Evolutionary conservation across 2,329 filamentous ascomycete species (phyloP).

Genomic region (Cercospora sp.): DNA sequence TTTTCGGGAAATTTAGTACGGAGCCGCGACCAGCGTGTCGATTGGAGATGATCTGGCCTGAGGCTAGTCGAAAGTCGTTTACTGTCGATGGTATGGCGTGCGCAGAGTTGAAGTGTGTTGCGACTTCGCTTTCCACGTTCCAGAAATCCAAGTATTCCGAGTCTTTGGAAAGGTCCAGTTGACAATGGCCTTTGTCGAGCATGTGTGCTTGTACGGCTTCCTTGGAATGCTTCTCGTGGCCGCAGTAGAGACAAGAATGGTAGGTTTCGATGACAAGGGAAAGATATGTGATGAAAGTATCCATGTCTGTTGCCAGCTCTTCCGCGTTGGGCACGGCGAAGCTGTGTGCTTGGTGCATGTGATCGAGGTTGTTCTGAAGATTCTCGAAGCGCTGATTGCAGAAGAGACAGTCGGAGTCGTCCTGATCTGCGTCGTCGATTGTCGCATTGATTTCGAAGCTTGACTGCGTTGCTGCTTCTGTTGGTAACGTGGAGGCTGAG

Average conservation of each 20-base stretch:
- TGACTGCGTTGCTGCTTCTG: neutral
- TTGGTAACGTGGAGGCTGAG: neutral
- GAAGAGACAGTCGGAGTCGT: slow-evolving; percentile 37
- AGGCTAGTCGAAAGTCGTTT: slow-evolving; percentile 18
- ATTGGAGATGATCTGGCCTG: slow-evolving; percentile 18
- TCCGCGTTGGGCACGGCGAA: slow-evolving; percentile 34
- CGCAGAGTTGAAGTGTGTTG: neutral
- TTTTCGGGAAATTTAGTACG: slow-evolving; percentile 2
- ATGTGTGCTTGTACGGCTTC: slow-evolving; percentile 56
- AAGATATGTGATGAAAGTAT: slow-evolving; percentile 52
- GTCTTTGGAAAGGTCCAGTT: slow-evolving; percentile 20
- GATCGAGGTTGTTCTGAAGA: slow-evolving; percentile 45
- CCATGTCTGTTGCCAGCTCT: slow-evolving; percentile 49
- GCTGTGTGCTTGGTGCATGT: slow-evolving; percentile 54
- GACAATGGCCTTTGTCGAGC: slow-evolving; percentile 52
- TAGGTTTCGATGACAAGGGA: slow-evolving; percentile 52
- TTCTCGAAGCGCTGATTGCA: slow-evolving; percentile 39
- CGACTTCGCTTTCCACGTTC: neutral
- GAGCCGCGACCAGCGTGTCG: neutral
- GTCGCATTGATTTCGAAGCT: neutral
- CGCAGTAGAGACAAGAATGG: slow-evolving; percentile 55
- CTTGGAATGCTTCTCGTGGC: slow-evolving; percentile 45
- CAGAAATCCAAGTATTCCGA: slow-evolving; percentile 28
- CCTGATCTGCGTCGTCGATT: neutral
- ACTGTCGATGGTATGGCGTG: slow-evolving; percentile 1